These are phyloP conservation scores for Gypsophila paniculata DNA, from an alignment of 179 eudicot genomes.

Conservation along the genomic window DNA sequence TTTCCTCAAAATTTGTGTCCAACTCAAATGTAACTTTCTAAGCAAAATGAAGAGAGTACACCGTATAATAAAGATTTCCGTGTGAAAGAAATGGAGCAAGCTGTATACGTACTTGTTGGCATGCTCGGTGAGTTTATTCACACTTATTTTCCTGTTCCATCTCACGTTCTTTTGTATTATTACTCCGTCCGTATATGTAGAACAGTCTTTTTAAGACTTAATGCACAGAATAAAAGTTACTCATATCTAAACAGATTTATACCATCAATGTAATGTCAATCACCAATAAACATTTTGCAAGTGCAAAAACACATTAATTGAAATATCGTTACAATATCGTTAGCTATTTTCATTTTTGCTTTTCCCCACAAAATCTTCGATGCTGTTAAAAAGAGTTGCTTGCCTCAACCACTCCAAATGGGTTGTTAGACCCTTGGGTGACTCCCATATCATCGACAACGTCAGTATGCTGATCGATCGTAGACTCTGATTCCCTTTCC, in stretches of 20 bases:
- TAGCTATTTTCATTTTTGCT: constrained; percentile 20
- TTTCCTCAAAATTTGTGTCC: too few species aligned
- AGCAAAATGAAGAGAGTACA: too few species aligned
- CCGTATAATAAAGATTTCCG: too few species aligned
- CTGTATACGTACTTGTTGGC: too few species aligned
- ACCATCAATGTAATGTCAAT: not conserved
- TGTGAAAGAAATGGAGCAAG: too few species aligned
- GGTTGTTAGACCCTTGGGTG: constrained; percentile 26
- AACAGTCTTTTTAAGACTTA: too few species aligned
- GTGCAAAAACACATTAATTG: not conserved
- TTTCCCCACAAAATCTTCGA: constrained; percentile 6
- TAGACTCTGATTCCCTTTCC: not conserved
- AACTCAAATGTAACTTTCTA: too few species aligned
- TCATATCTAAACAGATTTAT: not conserved
- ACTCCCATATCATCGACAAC: not conserved
- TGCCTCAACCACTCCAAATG: constrained; percentile 22
- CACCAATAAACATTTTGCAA: constrained; percentile 2
- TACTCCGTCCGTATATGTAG: too few species aligned
- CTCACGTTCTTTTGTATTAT: too few species aligned
- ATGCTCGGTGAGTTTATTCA: too few species aligned
- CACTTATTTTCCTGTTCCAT: too few species aligned
- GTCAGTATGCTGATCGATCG: not conserved
- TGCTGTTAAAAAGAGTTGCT: constrained; percentile 13
- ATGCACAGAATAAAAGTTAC: too few species aligned
- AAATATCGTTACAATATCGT: not conserved